These are phyloP conservation scores for Saccharomyces kudriavzevii DNA, from an alignment of 805 yeast genomes.

Conservation along the genomic window DNA sequence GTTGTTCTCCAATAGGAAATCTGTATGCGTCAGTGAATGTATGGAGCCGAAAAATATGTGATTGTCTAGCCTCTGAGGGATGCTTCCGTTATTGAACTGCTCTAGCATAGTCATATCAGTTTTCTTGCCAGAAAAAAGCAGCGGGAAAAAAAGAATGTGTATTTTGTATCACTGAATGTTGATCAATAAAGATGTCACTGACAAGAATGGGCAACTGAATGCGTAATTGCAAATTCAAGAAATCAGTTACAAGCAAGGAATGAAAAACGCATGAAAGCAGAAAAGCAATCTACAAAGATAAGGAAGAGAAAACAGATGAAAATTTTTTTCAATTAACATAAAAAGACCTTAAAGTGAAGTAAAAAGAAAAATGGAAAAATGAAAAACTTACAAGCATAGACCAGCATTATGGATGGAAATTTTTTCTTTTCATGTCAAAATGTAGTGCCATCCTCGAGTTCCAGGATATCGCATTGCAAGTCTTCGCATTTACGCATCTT, in stretches of 20 bases:
- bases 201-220: neutral
- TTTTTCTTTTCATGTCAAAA: neutral
- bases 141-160: neutral
- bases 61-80: slow-evolving; percentile 36
- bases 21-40: slow-evolving; percentile 30
- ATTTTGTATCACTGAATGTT: neutral
- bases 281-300: neutral
- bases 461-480: neutral
- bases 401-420: neutral
- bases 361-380: neutral
- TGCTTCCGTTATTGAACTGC: neutral
- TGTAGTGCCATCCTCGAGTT: neutral
- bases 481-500: neutral
- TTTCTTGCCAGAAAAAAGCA: slow-evolving; percentile 28
- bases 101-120: slow-evolving; percentile 11
- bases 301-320: neutral
- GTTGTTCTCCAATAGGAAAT: slow-evolving; percentile 32
- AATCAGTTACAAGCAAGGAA: neutral
- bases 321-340: neutral
- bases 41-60: slow-evolving; percentile 42
- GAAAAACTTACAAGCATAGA: neutral
- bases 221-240: neutral
- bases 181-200: neutral
- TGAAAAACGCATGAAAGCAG: neutral
- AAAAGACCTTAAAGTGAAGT: neutral